phyloP scores from a whole-genome alignment of 2,329 filamentous ascomycete species.

The Neofusicoccum kwambonambiense region DNA sequence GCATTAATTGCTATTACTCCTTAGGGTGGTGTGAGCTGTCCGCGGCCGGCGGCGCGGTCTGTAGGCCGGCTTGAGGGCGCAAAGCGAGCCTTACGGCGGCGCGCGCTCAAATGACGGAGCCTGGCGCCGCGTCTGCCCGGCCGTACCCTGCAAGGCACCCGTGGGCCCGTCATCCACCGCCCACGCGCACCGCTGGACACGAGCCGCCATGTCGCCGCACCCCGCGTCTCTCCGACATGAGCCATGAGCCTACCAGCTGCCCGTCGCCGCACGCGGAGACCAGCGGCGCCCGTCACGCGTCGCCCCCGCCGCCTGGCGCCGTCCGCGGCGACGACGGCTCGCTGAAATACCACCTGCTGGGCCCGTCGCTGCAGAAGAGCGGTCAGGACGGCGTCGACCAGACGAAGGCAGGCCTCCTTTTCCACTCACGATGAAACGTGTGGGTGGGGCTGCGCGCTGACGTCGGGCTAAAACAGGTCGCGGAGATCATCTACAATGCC shows the following conservation, averaged over 20 bases:
- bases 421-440: neutral
- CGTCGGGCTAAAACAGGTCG: slow-evolving; percentile 57
- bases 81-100: neutral
- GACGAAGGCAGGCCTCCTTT: slow-evolving; percentile 59
- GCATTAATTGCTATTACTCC: slow-evolving; percentile 9
- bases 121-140: neutral
- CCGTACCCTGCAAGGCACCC: neutral
- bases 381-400: slow-evolving; percentile 95
- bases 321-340: slow-evolving; percentile 31
- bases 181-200: neutral
- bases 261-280: neutral
- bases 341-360: slow-evolving; percentile 85
- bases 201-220: slow-evolving; percentile 5
- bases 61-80: neutral
- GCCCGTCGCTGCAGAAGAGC: slow-evolving; percentile 88
- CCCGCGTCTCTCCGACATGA: slow-evolving; percentile 15
- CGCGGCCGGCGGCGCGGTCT: neutral
- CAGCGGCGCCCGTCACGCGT: neutral
- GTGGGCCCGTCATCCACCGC: neutral
- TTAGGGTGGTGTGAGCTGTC: slow-evolving; percentile 12
- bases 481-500: slow-evolving; percentile 94
- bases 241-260: slow-evolving; percentile 5
- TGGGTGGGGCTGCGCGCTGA: slow-evolving; percentile 5
- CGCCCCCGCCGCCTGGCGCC: neutral
- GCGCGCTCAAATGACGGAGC: neutral